phyloP scores from a whole-genome alignment of 169 alveolate species.

The Plasmodium chabaudi region DNA sequence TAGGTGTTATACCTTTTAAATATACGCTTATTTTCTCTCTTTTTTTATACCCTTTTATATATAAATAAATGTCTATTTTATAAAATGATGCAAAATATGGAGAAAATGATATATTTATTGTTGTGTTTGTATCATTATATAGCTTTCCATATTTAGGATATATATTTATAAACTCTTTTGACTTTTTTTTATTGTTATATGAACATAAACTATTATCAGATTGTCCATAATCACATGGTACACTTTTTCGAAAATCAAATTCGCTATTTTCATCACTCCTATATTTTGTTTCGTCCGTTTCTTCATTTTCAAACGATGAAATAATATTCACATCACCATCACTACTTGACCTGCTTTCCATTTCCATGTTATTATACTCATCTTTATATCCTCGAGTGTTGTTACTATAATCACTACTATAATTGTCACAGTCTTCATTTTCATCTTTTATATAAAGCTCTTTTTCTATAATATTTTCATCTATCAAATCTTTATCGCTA shows the following conservation, averaged over 20 bases:
- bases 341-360: background rate
- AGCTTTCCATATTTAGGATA: constrained; percentile 40
- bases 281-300: background rate
- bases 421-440: background rate
- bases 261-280: background rate
- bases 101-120: constrained; percentile 14
- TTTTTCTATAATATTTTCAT: constrained; percentile 43
- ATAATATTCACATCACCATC: no score
- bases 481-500: constrained; percentile 26
- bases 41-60: constrained; percentile 64
- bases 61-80: constrained; percentile 46
- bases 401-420: background rate
- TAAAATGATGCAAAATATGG: constrained; percentile 68
- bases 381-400: background rate
- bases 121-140: constrained; percentile 38
- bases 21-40: constrained; percentile 47
- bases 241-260: background rate
- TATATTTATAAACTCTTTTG: constrained; percentile 16
- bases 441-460: constrained; percentile 41
- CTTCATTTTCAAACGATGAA: background rate
- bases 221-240: background rate
- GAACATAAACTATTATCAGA: constrained; percentile 10
- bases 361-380: background rate
- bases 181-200: constrained; percentile 5
- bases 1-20: constrained; percentile 66